These are phyloP conservation scores for Psilocybe azurescens DNA, from an alignment of 768 basidiomycete species.

Conservation along the genomic window DNA sequence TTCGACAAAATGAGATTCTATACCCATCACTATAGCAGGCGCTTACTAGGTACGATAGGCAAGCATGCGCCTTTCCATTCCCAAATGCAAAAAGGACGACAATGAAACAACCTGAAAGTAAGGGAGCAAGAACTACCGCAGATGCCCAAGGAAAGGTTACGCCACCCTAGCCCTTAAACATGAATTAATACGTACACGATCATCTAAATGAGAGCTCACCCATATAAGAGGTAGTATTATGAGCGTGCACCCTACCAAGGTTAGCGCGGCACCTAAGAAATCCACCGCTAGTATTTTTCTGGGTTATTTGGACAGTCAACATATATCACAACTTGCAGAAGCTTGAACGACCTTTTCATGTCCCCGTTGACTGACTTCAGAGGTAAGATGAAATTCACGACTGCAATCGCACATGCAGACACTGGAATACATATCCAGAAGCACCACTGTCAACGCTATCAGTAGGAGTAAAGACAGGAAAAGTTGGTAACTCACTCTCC, in stretches of 20 bases:
- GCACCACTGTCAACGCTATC: conserved; percentile 57
- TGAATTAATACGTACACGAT: background rate
- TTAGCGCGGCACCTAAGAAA: conserved; percentile 63
- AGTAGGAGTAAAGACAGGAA: background rate
- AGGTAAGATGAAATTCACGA: conserved; percentile 68
- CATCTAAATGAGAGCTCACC: conserved; percentile 40
- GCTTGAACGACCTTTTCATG: conserved; percentile 46
- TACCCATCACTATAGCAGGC: background rate
- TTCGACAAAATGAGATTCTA: background rate
- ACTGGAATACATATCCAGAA: conserved; percentile 77
- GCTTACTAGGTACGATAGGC: conserved; percentile 74
- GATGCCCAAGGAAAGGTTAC: conserved; percentile 76
- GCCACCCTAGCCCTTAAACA: conserved; percentile 53
- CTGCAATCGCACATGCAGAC: conserved; percentile 54
- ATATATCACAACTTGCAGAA: background rate
- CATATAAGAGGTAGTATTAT: conserved; percentile 76
- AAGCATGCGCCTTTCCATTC: conserved; percentile 74
- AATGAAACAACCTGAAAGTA: conserved; percentile 60
- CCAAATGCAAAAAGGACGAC: conserved; percentile 67
- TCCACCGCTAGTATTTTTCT: conserved; percentile 73
- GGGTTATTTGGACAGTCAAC: background rate
- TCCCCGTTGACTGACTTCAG: conserved; percentile 71
- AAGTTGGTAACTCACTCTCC: conserved; percentile 53
- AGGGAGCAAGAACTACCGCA: conserved; percentile 62
- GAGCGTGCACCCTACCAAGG: conserved; percentile 63